Percentiles rank a stretch among this genome's conserved stretches.
Conservation (phyloP, 192 early-diverging fungal genomes). For the Entomortierella lignicola region DNA sequence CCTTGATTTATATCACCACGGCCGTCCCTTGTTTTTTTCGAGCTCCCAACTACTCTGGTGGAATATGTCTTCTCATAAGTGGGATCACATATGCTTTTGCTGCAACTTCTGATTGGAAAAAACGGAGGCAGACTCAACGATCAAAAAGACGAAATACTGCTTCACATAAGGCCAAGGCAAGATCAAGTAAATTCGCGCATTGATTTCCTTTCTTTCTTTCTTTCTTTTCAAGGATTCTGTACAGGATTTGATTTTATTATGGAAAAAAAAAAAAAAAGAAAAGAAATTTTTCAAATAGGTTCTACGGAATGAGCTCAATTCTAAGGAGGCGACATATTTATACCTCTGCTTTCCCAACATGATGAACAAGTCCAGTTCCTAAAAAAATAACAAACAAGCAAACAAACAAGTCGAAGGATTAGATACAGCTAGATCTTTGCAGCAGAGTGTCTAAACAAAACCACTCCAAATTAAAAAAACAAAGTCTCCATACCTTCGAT, state of each 20-base stretch:
- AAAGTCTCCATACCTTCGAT: constrained; percentile 57
- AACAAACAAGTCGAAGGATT: neutral
- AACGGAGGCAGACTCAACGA: neutral
- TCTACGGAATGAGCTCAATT: no score
- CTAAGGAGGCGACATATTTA: neutral
- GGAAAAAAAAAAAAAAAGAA: no score
- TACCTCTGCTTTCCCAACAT: constrained; percentile 26
- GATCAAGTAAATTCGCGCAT: neutral
- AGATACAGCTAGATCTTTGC: neutral
- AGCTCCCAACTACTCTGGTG: constrained; percentile 28
- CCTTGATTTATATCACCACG: constrained; percentile 16
- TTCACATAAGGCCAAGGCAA: neutral
- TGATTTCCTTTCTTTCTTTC: no score
- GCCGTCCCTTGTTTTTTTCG: constrained; percentile 29
- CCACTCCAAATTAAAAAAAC: neutral
- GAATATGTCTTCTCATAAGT: constrained; percentile 22
- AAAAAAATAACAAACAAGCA: neutral
- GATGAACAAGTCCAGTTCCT: constrained; percentile 43
- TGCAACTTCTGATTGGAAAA: constrained; percentile 11
- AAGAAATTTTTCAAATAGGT: no score
- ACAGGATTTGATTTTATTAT: no score
- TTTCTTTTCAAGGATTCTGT: no score
- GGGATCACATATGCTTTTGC: constrained; percentile 38
- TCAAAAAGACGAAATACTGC: neutral
- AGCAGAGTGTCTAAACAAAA: no score